These are phyloP conservation scores for Mucor lusitanicus DNA, from an alignment of 371 early-diverging fungal species.

Conservation along the genomic window DNA sequence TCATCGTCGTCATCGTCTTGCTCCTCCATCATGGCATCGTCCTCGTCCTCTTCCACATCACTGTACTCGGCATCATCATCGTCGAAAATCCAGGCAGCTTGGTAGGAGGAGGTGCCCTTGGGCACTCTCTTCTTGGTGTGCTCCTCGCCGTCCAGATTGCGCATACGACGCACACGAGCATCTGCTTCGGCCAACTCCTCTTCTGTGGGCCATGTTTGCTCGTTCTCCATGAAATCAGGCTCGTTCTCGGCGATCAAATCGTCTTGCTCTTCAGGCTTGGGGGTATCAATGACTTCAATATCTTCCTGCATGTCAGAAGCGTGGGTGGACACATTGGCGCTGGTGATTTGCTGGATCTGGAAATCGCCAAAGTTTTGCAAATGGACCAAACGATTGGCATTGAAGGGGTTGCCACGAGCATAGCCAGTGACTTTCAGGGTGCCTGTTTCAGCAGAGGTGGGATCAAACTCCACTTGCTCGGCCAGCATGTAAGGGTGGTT, in stretches of 20 bases:
- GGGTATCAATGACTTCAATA: slow-evolving; percentile 56
- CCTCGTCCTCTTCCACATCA: slow-evolving; percentile 68
- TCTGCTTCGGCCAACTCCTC: slow-evolving; percentile 89
- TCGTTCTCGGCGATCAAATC: slow-evolving; percentile 76
- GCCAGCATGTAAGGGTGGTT: slow-evolving; percentile 85
- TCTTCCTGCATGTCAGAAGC: slow-evolving; percentile 51
- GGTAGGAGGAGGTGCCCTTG: slow-evolving; percentile 94
- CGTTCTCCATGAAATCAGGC: slow-evolving; percentile 87
- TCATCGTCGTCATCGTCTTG: slow-evolving; percentile 37
- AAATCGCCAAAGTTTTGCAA: slow-evolving; percentile 91
- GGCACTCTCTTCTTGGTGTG: slow-evolving; percentile 74
- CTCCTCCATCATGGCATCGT: slow-evolving; percentile 44
- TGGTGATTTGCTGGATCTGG: slow-evolving; percentile 70
- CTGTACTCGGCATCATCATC: slow-evolving; percentile 64
- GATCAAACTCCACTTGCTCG: slow-evolving; percentile 70
- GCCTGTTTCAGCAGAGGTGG: slow-evolving; percentile 52
- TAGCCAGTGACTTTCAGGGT: slow-evolving; percentile 83
- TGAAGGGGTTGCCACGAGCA: slow-evolving; percentile 77
- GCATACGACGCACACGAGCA: slow-evolving; percentile 50
- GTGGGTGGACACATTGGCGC: slow-evolving; percentile 21
- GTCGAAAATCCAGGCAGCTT: slow-evolving; percentile 97
- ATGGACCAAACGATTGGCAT: slow-evolving; percentile 89
- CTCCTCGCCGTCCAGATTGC: slow-evolving; percentile 15
- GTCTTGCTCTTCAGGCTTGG: slow-evolving; percentile 74
- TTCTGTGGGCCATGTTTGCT: slow-evolving; percentile 98